A percentile compares a stretch with the other conserved stretches of the same genome.
phyloP scores from a whole-genome alignment of 2,329 filamentous ascomycete genomes.

The Trichoderma sp. region DNA sequence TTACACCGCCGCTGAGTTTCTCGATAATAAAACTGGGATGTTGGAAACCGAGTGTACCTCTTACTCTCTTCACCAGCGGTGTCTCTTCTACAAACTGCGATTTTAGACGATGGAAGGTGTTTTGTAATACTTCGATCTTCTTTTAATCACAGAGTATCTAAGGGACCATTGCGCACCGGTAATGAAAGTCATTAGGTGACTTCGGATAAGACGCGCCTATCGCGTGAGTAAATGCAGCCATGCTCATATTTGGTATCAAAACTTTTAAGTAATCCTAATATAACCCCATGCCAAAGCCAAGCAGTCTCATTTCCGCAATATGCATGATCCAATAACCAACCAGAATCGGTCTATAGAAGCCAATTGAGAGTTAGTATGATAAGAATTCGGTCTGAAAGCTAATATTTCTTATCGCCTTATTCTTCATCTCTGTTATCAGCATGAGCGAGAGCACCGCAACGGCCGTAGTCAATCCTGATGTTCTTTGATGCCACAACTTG shows the following conservation, averaged over 20 bases:
- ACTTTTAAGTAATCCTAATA: background rate
- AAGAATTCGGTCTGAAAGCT: rapidly evolving
- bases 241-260: background rate
- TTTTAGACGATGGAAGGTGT: background rate
- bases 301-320: background rate
- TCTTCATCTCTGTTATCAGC: background rate
- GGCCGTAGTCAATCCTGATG: constrained; percentile 24
- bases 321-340: background rate
- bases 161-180: background rate
- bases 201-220: background rate
- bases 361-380: rapidly evolving
- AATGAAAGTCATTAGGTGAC: background rate
- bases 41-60: background rate
- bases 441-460: background rate
- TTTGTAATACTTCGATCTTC: rapidly evolving
- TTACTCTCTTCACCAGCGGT: background rate
- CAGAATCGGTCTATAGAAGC: background rate
- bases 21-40: background rate
- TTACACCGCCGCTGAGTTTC: background rate
- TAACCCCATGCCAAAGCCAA: background rate
- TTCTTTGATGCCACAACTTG: constrained; percentile 26
- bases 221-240: background rate
- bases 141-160: background rate
- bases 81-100: background rate
- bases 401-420: too few relatives aligned